Conservation (phyloP, 176 grass and related monocot species). For the Bothriochloa decipiens region DNA sequence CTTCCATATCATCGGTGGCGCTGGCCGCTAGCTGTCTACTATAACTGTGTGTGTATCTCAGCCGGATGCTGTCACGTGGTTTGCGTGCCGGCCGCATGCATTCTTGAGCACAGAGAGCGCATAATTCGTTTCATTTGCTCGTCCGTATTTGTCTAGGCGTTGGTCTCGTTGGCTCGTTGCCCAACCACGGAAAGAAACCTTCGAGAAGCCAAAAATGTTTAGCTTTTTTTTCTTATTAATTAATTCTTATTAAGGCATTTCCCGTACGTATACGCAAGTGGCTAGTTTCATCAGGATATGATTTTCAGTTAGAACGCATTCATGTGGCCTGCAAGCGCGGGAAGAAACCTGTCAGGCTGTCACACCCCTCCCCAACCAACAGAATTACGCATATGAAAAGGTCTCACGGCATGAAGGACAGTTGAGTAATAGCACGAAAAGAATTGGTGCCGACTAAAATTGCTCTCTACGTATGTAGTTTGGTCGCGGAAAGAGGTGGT, state of each 20-base stretch:
- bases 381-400: slow-evolving; percentile 17
- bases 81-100: background rate
- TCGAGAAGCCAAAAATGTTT: background rate
- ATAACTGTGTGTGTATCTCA: background rate
- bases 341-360: slow-evolving; percentile 40
- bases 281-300: background rate
- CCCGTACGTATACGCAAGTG: background rate
- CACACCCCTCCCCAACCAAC: slow-evolving; percentile 22
- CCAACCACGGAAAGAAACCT: background rate
- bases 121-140: background rate
- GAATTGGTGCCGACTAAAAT: background rate
- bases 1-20: background rate
- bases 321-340: slow-evolving; percentile 33
- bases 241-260: no score
- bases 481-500: background rate
- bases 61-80: background rate
- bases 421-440: background rate
- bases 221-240: no score
- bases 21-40: background rate
- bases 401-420: background rate
- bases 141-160: background rate
- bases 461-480: no score
- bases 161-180: background rate
- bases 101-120: background rate
- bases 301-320: slow-evolving; percentile 15